Evolutionary conservation across 345 rosid species (phyloP).

Genomic region (Arabis hirsuta): DNA sequence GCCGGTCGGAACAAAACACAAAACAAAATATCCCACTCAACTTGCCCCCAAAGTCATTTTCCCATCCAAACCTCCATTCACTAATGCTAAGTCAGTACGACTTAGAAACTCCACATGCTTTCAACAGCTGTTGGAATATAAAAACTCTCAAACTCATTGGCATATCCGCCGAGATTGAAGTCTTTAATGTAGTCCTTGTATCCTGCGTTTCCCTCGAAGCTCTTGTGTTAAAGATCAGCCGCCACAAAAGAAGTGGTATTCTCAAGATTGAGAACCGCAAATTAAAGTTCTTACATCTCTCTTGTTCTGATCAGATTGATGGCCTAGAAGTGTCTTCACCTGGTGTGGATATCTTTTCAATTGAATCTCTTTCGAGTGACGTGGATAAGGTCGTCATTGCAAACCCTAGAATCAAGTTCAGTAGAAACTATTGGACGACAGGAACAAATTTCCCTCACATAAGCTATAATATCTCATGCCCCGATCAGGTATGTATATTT

Average conservation of each 20-base stretch:
- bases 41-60: background rate
- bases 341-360: slow-evolving; percentile 4
- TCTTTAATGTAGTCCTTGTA: background rate
- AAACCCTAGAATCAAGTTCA: slow-evolving; percentile 13
- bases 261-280: slow-evolving; percentile 12
- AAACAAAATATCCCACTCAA: background rate
- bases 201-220: slow-evolving; percentile 20
- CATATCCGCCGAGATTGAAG: background rate
- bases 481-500: slow-evolving; percentile 11
- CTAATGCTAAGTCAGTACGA: background rate
- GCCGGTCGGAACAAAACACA: background rate
- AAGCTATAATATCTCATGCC: background rate
- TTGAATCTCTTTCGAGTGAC: background rate
- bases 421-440: slow-evolving; percentile 19
- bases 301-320: background rate
- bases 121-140: background rate
- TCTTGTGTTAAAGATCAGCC: background rate
- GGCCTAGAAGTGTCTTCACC: slow-evolving; percentile 23
- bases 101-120: background rate
- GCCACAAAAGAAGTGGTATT: background rate
- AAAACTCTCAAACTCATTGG: background rate
- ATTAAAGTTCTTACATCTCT: background rate
- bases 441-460: background rate
- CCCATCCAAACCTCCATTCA: background rate
- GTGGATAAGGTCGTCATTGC: background rate